phyloP scores from a whole-genome alignment of 2,329 filamentous ascomycete genomes.

The Fusarium virguliforme region DNA sequence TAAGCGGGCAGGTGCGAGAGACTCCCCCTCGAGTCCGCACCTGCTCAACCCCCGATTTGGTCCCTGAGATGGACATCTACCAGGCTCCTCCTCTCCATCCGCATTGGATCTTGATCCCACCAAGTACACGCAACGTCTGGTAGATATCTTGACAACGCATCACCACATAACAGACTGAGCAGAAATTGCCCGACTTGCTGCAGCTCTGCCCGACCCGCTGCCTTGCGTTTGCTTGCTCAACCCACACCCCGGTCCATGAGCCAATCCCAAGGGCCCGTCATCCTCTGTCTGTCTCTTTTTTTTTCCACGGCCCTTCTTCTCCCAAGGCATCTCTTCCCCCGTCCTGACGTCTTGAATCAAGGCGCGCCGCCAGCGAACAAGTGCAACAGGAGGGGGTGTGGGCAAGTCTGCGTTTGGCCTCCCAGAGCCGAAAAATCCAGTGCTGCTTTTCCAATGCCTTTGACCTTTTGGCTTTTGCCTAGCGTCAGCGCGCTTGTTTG shows the following conservation, averaged over 20 bases:
- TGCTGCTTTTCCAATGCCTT: constrained; percentile 54
- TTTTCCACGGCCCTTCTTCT: constrained; percentile 34
- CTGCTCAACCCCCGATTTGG: constrained; percentile 37
- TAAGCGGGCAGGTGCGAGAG: constrained; percentile 32
- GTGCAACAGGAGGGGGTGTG: constrained; percentile 48
- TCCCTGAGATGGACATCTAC: constrained; percentile 36
- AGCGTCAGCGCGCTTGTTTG: constrained; percentile 55
- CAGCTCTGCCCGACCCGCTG: constrained; percentile 54
- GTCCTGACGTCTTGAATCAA: constrained; percentile 35
- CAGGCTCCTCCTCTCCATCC: constrained; percentile 30
- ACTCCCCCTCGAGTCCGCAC: constrained; percentile 21
- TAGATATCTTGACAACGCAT: constrained; percentile 67
- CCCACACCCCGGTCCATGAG: constrained; percentile 38
- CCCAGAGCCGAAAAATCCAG: constrained; percentile 49
- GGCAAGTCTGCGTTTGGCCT: constrained; percentile 40
- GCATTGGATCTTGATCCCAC: constrained; percentile 45
- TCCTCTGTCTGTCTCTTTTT: constrained; percentile 38
- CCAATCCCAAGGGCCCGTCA: constrained; percentile 40
- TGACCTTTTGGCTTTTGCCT: constrained; percentile 47
- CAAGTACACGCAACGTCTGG: constrained; percentile 53
- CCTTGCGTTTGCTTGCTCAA: constrained; percentile 45
- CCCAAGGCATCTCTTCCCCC: constrained; percentile 5
- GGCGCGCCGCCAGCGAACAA: constrained; percentile 40
- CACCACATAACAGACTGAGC: constrained; percentile 55
- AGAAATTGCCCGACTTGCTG: constrained; percentile 52